phyloP scores from a whole-genome alignment of 176 grass and related monocot species.

The Tillandsia leiboldiana region DNA sequence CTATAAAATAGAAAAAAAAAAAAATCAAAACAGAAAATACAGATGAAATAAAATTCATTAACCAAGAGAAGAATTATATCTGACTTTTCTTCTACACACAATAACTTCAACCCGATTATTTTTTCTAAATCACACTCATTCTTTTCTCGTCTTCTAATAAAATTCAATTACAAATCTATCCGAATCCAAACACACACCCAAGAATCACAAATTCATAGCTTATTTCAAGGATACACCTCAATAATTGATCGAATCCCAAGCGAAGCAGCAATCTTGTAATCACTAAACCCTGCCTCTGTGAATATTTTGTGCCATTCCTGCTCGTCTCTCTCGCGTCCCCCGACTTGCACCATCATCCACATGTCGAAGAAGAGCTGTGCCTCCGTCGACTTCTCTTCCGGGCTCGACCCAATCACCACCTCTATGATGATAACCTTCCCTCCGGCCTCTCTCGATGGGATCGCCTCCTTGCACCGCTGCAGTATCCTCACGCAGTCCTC shows the following conservation, averaged over 20 bases:
- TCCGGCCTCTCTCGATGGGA: conserved; percentile 15
- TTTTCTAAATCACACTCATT: too few species aligned
- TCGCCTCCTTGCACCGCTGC: conserved; percentile 32
- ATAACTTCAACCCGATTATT: too few species aligned
- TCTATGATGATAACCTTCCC: conserved; percentile 42
- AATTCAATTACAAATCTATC: too few species aligned
- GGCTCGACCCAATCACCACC: conserved; percentile 17
- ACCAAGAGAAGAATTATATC: too few species aligned
- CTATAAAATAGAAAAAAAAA: too few species aligned
- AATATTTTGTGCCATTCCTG: conserved; percentile 22
- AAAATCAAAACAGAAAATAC: too few species aligned
- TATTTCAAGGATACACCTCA: conserved; percentile 19
- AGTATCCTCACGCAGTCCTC: conserved; percentile 37
- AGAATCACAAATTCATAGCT: neutral
- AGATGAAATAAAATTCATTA: too few species aligned
- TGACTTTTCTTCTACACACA: too few species aligned
- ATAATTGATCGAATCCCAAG: conserved; percentile 16
- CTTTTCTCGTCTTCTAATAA: too few species aligned
- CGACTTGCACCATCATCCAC: neutral
- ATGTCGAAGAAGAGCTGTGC: conserved; percentile 16
- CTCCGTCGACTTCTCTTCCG: neutral
- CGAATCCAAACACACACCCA: too few species aligned
- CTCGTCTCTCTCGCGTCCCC: conserved; percentile 22
- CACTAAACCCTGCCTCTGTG: conserved; percentile 12
- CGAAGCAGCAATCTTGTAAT: conserved; percentile 12